Percentiles rank a stretch among this genome's conserved stretches.
phyloP scores from a whole-genome alignment of 768 basidiomycete genomes.

The Mycena belliarum region DNA sequence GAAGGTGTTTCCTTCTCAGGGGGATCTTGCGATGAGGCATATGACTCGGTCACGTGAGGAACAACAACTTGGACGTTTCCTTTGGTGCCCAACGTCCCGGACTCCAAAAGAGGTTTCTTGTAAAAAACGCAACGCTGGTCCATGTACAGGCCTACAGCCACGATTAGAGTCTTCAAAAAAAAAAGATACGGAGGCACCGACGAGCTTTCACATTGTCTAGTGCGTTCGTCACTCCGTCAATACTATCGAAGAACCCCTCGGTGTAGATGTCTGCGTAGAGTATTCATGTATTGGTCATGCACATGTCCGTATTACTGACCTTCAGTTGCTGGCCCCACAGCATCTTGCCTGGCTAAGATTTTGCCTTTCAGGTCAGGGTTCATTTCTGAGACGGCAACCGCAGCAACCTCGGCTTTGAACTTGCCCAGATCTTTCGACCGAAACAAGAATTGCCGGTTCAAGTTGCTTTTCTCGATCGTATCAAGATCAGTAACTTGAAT shows the following conservation, averaged over 20 bases:
- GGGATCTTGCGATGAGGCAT: slow-evolving; percentile 96
- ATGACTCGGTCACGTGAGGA: slow-evolving; percentile 93
- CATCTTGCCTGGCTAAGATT: slow-evolving; percentile 86
- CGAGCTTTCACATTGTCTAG: slow-evolving; percentile 96
- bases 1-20: slow-evolving; percentile 97
- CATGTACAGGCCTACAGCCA: slow-evolving; percentile 84
- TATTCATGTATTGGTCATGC: slow-evolving; percentile 39
- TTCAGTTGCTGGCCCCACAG: slow-evolving; percentile 91
- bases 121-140: slow-evolving; percentile 97
- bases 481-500: slow-evolving; percentile 97
- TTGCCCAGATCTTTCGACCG: slow-evolving; percentile 93
- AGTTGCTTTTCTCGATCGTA: slow-evolving; percentile 98
- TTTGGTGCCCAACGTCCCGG: slow-evolving; percentile 97
- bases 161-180: slow-evolving; percentile 7
- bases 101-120: slow-evolving; percentile 93
- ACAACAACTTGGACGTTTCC: slow-evolving; percentile 96
- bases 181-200: slow-evolving; percentile 38
- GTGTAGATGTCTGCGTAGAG: slow-evolving; percentile 72
- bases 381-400: slow-evolving; percentile 90
- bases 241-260: slow-evolving; percentile 80
- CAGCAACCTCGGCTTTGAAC: slow-evolving; percentile 96
- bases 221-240: slow-evolving; percentile 97
- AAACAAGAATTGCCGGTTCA: slow-evolving; percentile 98
- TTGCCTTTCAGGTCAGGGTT: slow-evolving; percentile 88
- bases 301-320: slow-evolving; percentile 55